Evolutionary conservation across 164 flowering plant species (phyloP), one percentile per base, ranked within the genome.

Genomic region (Aristolochia californica): DNA sequence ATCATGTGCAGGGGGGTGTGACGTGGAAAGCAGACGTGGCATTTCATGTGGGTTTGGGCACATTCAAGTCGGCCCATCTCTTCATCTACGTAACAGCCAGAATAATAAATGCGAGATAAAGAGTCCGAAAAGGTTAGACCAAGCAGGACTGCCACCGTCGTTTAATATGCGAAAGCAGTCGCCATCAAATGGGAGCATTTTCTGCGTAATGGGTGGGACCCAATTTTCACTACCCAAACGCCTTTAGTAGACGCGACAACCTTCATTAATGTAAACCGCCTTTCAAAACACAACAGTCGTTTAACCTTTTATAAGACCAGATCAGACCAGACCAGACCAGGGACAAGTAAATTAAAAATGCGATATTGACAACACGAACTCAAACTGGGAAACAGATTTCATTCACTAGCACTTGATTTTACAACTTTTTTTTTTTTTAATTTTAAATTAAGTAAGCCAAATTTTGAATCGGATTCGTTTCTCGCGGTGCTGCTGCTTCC

Each of bases 201-300:
- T 5, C 48, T 18, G 26, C 59, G n/a, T 56, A 56, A 40, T 56
- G 59, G 59, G n/a, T 21, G 60, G 51, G 60, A 17, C 51, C 51
- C 59, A 20, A 5, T 20, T 45, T n/a, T 56, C 48, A 21, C 45
- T 40, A 43, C 15, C 20, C 13, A 14, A 18, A 55, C 2, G 11
- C 60, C 51, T 57, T 44, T 45, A 15, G 26, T 8, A 13, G 60
- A 38, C 43, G 16, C 45, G 49, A 43, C 30, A 45, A 25, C 40
- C 28, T 21, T 44, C 60, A 45, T 16, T 23, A 45, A 15, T 57
- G 24, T 11, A 26, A 30, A 30, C 12, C 50, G 13, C 50, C 50
- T 5, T 1, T 47, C 12, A 47, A 7, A 47, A 47, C 12, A 16
- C n/a, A 17, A 47, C 18, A 17, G 20, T 4, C 50, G 1, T 8